Evolutionary conservation across 805 yeast genomes (phyloP), one percentile per base, ranked within the genome.

Genomic region (Cephaloascus fragrans): DNA sequence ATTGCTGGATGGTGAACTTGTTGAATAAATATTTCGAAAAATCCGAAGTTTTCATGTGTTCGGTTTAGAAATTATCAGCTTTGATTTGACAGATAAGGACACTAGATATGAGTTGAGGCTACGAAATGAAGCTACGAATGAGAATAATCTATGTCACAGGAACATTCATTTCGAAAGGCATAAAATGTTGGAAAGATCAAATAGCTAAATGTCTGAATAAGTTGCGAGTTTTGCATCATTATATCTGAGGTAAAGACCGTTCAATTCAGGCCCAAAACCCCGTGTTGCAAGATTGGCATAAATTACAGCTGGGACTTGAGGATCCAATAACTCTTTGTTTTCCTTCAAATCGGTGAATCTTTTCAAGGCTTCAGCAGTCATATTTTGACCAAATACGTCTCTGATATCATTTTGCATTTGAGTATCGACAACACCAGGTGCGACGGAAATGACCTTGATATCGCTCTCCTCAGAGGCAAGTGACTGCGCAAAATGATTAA

Each of bases 351-450:
- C 80, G 4, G 67, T 61, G 59, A 90, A 90, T 44, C 80, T 66
- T 38, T 75, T 61, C 45, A 76, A 68, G 3, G 77, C 72, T 16
- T 71, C 77, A 1, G 67, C 61, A 0, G 70, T 64, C 96, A 89
- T 89, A 19, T 64, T 62, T 3, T 50, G 45, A 2, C 79, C 77
- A 45, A 74, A 76, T 34, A 59, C 68, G 15, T 75, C 81, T 49
- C 97, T 75, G 41, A 90, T 88, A 39, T 77, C 80, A 5, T 47
- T 55, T 61, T 93, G 97, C 97, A 93, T 90, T 17, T 65, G 66
- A 1, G 98, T 90, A 53, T 86, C 86, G 2, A 93, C 97, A 1
- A 87, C 95, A 3, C 98, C 97, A 0, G 97, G 97, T 0, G 96
- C 96, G 18, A 93, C 70, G 0, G 96, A 68, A 9, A 88, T 61